Percentiles rank a stretch among this genome's conserved stretches.
Conservation (phyloP, 2,329 filamentous ascomycete species). For the Penicillium corylophilum region DNA sequence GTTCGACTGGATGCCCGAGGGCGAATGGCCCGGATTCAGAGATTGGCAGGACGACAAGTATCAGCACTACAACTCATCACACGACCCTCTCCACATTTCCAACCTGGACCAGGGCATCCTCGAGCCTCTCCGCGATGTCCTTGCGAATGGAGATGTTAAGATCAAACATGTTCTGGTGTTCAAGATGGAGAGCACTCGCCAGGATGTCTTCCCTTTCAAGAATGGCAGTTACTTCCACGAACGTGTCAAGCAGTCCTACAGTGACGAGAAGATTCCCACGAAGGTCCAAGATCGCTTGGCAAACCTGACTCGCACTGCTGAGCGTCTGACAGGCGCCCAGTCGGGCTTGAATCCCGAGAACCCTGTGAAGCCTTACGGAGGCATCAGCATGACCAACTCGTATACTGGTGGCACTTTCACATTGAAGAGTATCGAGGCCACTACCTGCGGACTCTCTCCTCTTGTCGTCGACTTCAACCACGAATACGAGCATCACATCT, state of each 20-base stretch:
- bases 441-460: slow-evolving; percentile 42
- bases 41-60: slow-evolving; percentile 19
- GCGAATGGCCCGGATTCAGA: slow-evolving; percentile 16
- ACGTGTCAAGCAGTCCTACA: slow-evolving; percentile 39
- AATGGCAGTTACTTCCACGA: slow-evolving; percentile 37
- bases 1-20: slow-evolving; percentile 21
- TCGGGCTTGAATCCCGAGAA: slow-evolving; percentile 19
- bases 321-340: slow-evolving; percentile 22
- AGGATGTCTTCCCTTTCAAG: slow-evolving; percentile 46
- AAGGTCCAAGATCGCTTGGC: slow-evolving; percentile 23
- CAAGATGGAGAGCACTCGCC: slow-evolving; percentile 46
- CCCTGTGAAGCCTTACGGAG: slow-evolving; percentile 32
- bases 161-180: slow-evolving; percentile 46
- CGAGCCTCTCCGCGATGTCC: slow-evolving; percentile 17
- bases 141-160: slow-evolving; percentile 27
- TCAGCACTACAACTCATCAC: slow-evolving; percentile 34
- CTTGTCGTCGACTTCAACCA: slow-evolving; percentile 44
- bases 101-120: slow-evolving; percentile 36
- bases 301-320: slow-evolving; percentile 26
- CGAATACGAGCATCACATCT: slow-evolving; percentile 42
- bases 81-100: slow-evolving; percentile 42
- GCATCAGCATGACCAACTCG: slow-evolving; percentile 42
- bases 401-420: slow-evolving; percentile 46
- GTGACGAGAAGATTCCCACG: slow-evolving; percentile 32
- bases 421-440: slow-evolving; percentile 44